Base-by-base conservation (phyloP, 2,329 filamentous ascomycete genomes). In the Helotiales sp. region DNA sequence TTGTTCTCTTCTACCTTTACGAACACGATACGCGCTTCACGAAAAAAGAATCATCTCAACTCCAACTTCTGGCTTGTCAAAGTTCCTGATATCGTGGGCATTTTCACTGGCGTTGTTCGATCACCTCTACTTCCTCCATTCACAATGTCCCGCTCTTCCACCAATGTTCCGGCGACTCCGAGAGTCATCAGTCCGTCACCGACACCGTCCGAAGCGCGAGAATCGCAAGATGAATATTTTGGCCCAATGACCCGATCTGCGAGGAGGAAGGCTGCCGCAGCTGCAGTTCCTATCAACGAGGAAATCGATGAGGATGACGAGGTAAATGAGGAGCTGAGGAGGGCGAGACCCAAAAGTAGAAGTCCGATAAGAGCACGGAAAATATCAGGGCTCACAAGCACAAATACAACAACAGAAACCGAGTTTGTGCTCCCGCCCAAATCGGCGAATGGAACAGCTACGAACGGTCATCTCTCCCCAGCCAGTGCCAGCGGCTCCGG, bases 151-250 rank as follows among this genome's bases (percentile, higher is more conserved):
- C 61, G 62, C 48, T 59, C 66, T 38, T 58, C 59, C 27, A 59
- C 61, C 52, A 77, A 82, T 63, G 79, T 95, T 57, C 92, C 93
- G 57, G 82, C 83, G 57, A 95, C 89, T 56, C 92, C 92, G 69
- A 88, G 91, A 70, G 90, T 97, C 66, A 96, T 95, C 66, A 96
- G 91, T 12, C 92, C 93, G 38, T 95, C 91, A 55, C 92, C 93
- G 38, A 88, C 89, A 2, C 85, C 85, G 1, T 87, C 85, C 22
- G 85, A 87, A 57, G 72, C 72, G 30, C 79, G 79, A 63, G 73
- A 70, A 22, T 74, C 76, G 58, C 80, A 79, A 64, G 81, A 87
- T 70, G 81, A 81, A 60, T 87, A 96, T 74, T 85, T 84, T 63
- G 89, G 86, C 9, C 91, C 91, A 5, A 80, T 86, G 60, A 96